Evolutionary conservation across 202 grass and related monocot species (phyloP).

Genomic region (Setaria italica): DNA sequence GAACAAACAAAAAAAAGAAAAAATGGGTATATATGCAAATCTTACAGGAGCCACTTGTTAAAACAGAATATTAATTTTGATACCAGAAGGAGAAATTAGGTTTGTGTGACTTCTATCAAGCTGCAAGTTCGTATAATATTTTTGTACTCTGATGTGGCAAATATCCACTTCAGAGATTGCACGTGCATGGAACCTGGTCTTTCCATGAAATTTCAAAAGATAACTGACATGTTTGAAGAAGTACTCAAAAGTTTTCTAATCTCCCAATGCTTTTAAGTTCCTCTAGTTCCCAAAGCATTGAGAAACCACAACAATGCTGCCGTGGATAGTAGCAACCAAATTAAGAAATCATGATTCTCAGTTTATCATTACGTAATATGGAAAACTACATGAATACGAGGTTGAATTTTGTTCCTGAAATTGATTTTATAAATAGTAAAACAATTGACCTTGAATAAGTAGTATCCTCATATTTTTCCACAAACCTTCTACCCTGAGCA

Average conservation of each 20-base stretch:
- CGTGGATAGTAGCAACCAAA: neutral
- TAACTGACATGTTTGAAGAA: neutral
- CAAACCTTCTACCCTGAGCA: no score
- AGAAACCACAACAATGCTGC: neutral
- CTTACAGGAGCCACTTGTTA: conserved; percentile 9
- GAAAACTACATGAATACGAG: neutral
- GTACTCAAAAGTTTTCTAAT: neutral
- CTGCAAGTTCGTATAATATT: neutral
- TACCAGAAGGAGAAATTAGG: neutral
- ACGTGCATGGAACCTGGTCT: neutral
- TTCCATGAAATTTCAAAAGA: neutral
- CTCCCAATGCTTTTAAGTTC: neutral
- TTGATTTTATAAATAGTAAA: neutral
- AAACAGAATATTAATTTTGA: conserved; percentile 4
- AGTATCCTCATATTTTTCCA: neutral
- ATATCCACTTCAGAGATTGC: neutral
- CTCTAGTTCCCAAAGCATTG: neutral
- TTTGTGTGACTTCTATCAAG: neutral
- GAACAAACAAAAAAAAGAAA: neutral
- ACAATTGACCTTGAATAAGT: neutral
- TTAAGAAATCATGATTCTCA: neutral
- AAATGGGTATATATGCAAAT: conserved; percentile 46
- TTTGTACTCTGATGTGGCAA: neutral
- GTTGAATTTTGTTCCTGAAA: neutral
- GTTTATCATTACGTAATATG: neutral